A percentile compares a stretch with the other conserved stretches of the same genome.
Evolutionary conservation across 139 green algal species (phyloP).

Genomic region (Haematococcus sp.): DNA sequence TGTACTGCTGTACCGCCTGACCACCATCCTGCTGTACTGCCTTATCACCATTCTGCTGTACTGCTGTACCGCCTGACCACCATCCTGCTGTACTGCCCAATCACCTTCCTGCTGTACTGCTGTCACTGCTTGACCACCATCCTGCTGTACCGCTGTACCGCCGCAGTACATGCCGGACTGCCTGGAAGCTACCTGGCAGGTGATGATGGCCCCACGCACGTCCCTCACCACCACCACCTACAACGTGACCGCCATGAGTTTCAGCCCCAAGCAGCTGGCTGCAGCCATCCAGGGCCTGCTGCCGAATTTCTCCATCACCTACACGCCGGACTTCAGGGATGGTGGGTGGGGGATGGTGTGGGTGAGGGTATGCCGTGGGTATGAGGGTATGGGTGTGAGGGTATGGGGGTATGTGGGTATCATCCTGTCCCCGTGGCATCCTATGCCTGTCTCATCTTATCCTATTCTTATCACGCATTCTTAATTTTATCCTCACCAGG

Average conservation of each 20-base stretch:
- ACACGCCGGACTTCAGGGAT: constrained; percentile 47
- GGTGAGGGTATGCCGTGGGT: neutral
- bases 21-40: no score
- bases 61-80: no score
- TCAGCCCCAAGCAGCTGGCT: constrained; percentile 57
- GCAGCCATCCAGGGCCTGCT: constrained; percentile 39
- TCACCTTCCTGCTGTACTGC: no score
- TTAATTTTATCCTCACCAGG: no score
- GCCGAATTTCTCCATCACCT: constrained; percentile 38
- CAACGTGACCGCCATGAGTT: constrained; percentile 62
- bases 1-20: no score
- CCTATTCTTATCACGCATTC: no score
- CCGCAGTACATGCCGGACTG: constrained; percentile 62
- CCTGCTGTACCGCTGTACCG: neutral
- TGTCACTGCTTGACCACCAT: no score
- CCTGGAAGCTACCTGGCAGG: constrained; percentile 51
- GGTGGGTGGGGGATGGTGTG: neutral
- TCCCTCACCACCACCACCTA: constrained; percentile 49
- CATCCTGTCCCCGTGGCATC: no score
- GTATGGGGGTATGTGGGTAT: neutral
- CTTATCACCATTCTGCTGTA: no score
- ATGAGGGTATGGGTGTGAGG: neutral
- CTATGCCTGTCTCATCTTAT: no score
- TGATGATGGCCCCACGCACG: constrained; percentile 53
- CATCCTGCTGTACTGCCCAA: no score